Evolutionary conservation across 2,329 filamentous ascomycete species (phyloP), one percentile per base, ranked within the genome.

Genomic region (Apiospora arundinis): DNA sequence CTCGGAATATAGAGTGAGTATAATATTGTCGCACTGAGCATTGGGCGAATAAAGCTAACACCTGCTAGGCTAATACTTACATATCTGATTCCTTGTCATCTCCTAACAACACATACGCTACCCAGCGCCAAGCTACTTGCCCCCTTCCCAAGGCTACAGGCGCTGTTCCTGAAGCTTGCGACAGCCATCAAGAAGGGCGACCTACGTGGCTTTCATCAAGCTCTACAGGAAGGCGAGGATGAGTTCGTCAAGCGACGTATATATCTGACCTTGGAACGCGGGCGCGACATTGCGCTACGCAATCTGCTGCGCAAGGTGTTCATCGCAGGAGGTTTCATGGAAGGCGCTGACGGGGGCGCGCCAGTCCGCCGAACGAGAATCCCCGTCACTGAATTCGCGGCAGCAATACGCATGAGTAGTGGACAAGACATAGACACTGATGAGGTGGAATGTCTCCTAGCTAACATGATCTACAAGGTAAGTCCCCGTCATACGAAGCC

Each of bases 391-490:
- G 94, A 98, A 76, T 98, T 99, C 77, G 91, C 90, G 32, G 93
- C 94, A 8, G 97, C 94, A 9, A 89, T 98, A 72, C 91, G 91
- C 78, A 87, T 97, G 76, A 92, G 91, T 69, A 91, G 89, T 75
- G 86, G 87, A 70, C 87, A 93, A 78, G 83, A 86, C 45, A 85
- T 97, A 45, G 96, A 98, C 76, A 87, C 89, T 44, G 97, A 99
- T 79, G 96, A 99, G 82, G 95, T 98, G 4, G 97, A 99, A 82
- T 99, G 96, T 81, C 84, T 98, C 77, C 80, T 99, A 78, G 94
- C 96, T 40, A 98, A 98, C 80, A 93, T 98, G 89, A 97, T 99
- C 73, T 99, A 98, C 86, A 99, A 98, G 90, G 95, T 97, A 82
- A 75, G 83, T 66, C 49, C 45, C 44, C 21, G 8, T 7, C 46